A percentile compares a stretch with the other conserved stretches of the same genome.
Evolutionary conservation across 2,329 filamentous ascomycete genomes (phyloP).

Genomic region (Gyromitra esculenta): DNA sequence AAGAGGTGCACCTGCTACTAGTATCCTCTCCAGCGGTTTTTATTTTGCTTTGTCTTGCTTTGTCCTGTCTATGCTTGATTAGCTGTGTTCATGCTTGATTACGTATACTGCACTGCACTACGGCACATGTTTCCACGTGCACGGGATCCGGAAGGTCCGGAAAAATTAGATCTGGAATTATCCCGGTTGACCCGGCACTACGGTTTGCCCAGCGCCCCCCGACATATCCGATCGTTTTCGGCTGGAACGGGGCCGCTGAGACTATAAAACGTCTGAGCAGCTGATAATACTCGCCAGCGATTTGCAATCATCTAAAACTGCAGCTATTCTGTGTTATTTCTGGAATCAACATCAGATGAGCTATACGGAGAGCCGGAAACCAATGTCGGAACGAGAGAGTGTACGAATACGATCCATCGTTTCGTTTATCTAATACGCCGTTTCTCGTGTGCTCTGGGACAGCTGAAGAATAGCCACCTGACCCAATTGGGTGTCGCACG

Average conservation of each 20-base stretch:
- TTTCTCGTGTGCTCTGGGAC: not conserved
- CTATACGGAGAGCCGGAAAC: not conserved
- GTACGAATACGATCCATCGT: constrained; percentile 13
- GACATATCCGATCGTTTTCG: constrained; percentile 19
- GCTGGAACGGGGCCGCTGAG: not conserved
- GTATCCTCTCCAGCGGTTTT: too few relatives aligned
- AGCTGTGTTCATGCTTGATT: not conserved
- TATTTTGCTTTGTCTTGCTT: not conserved
- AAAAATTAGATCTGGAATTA: constrained; percentile 38
- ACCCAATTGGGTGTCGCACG: constrained; percentile 12
- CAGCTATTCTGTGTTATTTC: constrained; percentile 3
- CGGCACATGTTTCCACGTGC: constrained; percentile 14
- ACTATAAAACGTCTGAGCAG: constrained; percentile 3
- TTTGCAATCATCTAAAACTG: not conserved
- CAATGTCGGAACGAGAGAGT: constrained; percentile 13
- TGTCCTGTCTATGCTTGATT: not conserved
- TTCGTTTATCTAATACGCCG: constrained; percentile 8
- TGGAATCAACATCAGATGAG: not conserved
- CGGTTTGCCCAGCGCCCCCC: constrained; percentile 40
- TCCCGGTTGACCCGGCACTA: constrained; percentile 28
- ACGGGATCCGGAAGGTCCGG: constrained; percentile 21
- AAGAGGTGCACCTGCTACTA: too few relatives aligned
- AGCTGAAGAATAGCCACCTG: constrained; percentile 23
- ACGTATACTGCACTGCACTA: not conserved
- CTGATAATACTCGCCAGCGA: constrained; percentile 7